These are phyloP conservation scores for Pueraria montana DNA, from an alignment of 306 rosid species.

Conservation along the genomic window DNA sequence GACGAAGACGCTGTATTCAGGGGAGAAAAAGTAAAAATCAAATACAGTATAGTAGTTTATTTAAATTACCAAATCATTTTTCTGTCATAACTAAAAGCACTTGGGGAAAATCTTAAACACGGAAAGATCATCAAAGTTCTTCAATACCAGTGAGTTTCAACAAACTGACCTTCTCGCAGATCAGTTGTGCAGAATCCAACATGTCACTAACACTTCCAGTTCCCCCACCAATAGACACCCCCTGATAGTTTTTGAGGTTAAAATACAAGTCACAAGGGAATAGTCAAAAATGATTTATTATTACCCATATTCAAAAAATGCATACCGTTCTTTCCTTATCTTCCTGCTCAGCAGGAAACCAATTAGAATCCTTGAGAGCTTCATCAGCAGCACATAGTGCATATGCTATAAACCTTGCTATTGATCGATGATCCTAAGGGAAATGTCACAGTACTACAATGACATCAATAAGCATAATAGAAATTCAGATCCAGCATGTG, in stretches of 20 bases:
- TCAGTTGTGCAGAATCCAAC: constrained; percentile 85
- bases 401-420: constrained; percentile 89
- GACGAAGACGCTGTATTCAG: constrained; percentile 78
- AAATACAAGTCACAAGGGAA: constrained; percentile 43
- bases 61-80: constrained; percentile 33
- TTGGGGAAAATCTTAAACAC: constrained; percentile 19
- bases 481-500: constrained; percentile 31
- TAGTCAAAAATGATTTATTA: constrained; percentile 8
- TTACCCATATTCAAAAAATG: constrained; percentile 36
- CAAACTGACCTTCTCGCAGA: constrained; percentile 81
- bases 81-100: constrained; percentile 31
- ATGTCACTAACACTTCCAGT: constrained; percentile 89
- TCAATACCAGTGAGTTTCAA: constrained; percentile 9
- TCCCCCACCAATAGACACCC: constrained; percentile 96
- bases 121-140: constrained; percentile 29
- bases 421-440: constrained; percentile 80
- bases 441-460: constrained; percentile 52
- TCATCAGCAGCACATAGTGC: constrained; percentile 97
- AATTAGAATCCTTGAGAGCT: constrained; percentile 90
- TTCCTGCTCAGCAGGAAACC: constrained; percentile 81
- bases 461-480: constrained; percentile 53
- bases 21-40: constrained; percentile 25
- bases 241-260: constrained; percentile 63
- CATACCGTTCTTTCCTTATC: constrained; percentile 88
- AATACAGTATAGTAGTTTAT: constrained; percentile 28